Evolutionary conservation across 306 rosid genomes (phyloP).

Genomic region (Fragaria ananassa): DNA sequence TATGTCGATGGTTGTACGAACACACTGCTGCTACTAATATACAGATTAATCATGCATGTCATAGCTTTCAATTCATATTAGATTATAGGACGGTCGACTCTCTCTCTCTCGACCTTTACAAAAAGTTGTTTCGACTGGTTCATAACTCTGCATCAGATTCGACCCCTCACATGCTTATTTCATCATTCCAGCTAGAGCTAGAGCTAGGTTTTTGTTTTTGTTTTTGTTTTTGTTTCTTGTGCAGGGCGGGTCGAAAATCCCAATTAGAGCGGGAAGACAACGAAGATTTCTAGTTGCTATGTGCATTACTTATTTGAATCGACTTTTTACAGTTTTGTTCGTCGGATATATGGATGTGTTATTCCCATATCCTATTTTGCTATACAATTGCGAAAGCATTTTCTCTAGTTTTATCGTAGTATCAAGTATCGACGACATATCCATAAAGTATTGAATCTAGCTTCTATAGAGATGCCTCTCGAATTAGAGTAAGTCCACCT

Average conservation of each 20-base stretch:
- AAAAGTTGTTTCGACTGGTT: slow-evolving; percentile 14
- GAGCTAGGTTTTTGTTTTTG: no score
- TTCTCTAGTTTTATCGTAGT: no score
- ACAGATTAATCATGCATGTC: slow-evolving; percentile 34
- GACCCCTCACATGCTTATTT: slow-evolving; percentile 61
- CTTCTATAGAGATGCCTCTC: no score
- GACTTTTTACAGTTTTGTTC: no score
- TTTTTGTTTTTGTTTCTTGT: slow-evolving; percentile 33
- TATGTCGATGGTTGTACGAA: slow-evolving; percentile 36
- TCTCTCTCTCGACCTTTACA: slow-evolving; percentile 17
- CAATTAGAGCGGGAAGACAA: not conserved
- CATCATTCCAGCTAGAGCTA: slow-evolving; percentile 42
- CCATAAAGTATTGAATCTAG: not conserved
- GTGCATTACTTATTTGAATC: not conserved
- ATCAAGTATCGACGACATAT: not conserved
- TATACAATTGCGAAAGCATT: no score
- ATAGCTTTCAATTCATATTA: not conserved
- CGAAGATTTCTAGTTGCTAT: not conserved
- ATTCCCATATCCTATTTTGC: no score
- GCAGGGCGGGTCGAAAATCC: not conserved
- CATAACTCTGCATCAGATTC: slow-evolving; percentile 48
- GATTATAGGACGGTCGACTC: slow-evolving; percentile 4
- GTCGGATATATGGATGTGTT: no score
- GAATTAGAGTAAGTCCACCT: no score
- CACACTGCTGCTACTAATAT: slow-evolving; percentile 15